Evolutionary conservation across 176 grass and related monocot species (phyloP).

Genomic region (Aegilops tauschii): DNA sequence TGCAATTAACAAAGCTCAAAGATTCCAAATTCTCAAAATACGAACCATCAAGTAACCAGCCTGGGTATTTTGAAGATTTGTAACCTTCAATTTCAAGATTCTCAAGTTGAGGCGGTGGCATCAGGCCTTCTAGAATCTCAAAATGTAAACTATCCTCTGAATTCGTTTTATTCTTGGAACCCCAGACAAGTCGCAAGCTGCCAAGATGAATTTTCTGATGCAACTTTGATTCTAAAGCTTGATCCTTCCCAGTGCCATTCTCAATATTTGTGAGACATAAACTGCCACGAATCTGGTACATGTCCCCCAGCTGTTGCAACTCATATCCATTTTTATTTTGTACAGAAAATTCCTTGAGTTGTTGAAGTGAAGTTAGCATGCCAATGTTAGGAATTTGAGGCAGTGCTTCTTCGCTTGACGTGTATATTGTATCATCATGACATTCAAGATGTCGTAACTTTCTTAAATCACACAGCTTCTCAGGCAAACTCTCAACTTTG

Average conservation of each 20-base stretch:
- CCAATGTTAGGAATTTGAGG: not conserved
- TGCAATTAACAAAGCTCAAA: not conserved
- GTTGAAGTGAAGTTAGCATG: not conserved
- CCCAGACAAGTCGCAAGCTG: not conserved
- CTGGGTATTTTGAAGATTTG: not conserved
- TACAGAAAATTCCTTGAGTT: not conserved
- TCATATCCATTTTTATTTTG: constrained; percentile 19
- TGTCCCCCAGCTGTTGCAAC: not conserved
- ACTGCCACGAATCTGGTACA: constrained; percentile 19
- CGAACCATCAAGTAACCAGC: constrained; percentile 7
- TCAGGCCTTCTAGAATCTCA: constrained; percentile 5
- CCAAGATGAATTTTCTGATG: not conserved
- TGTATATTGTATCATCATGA: not conserved
- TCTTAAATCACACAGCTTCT: not conserved
- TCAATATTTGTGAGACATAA: not conserved
- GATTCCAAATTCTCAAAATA: not conserved
- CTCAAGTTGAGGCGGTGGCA: not conserved
- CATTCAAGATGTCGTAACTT: not conserved
- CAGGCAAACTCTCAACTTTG: not conserved
- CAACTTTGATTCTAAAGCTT: not conserved
- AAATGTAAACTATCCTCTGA: not conserved
- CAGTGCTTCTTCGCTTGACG: not conserved
- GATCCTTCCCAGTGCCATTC: not conserved
- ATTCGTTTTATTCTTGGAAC: rapidly evolving
- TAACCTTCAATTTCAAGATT: not conserved